Conservation (phyloP, 345 rosid genomes). For the Pistacia vera region DNA sequence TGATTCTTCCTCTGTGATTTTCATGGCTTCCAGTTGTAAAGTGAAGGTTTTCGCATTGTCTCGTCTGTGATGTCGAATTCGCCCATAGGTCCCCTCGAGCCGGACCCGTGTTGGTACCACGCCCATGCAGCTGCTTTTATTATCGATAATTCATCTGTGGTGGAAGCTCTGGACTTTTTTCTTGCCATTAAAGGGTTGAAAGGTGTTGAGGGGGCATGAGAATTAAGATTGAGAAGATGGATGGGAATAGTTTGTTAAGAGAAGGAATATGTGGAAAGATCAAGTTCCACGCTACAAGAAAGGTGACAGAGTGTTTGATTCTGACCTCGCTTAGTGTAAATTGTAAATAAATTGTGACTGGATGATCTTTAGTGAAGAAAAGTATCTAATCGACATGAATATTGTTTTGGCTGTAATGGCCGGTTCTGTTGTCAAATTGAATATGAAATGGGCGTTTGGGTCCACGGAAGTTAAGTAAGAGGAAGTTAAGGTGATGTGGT, state of each 20-base stretch:
- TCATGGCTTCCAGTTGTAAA: constrained; percentile 69
- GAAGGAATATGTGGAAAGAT: constrained; percentile 18
- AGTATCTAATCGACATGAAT: background rate
- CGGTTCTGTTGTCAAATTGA: constrained; percentile 21
- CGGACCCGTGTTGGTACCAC: constrained; percentile 64
- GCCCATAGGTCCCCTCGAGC: constrained; percentile 33
- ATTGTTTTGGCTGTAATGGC: constrained; percentile 4
- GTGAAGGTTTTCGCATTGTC: constrained; percentile 48
- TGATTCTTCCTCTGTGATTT: constrained; percentile 19
- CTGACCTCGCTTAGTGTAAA: background rate
- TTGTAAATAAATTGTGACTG: too few species aligned
- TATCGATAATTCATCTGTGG: constrained; percentile 41
- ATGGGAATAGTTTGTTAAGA: too few species aligned
- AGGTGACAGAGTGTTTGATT: background rate
- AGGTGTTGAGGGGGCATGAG: constrained; percentile 1
- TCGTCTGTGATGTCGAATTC: constrained; percentile 37
- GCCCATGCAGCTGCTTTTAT: constrained; percentile 95
- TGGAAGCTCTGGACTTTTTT: constrained; percentile 21
- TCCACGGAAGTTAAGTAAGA: constrained; percentile 13
- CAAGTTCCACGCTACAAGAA: constrained; percentile 27
- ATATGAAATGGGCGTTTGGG: background rate
- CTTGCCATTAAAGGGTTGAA: constrained; percentile 29
- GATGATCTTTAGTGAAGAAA: constrained; percentile 15
- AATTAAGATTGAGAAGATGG: background rate
- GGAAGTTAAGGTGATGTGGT: background rate